phyloP scores from a whole-genome alignment of 2,329 filamentous ascomycete genomes.

The Chaetomiaceae sp. region DNA sequence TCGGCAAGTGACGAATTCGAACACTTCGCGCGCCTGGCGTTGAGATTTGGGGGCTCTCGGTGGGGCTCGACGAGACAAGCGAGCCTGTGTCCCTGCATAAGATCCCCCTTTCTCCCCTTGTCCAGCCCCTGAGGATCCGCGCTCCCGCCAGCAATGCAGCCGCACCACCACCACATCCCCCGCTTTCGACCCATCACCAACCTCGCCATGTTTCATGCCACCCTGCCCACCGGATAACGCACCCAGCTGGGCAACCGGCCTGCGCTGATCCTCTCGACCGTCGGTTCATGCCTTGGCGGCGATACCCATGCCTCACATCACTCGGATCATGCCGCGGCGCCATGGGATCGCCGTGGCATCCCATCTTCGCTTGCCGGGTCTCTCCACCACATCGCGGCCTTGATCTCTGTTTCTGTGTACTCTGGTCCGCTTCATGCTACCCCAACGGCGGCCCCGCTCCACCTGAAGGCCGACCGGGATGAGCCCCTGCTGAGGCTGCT shows the following conservation, averaged over 20 bases:
- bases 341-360: conserved; percentile 7
- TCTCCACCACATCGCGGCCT: conserved; percentile 1
- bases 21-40: background rate
- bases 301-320: conserved; percentile 15
- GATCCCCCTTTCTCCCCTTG: background rate
- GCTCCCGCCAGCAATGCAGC: conserved; percentile 1
- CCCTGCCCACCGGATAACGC: conserved; percentile 6
- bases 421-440: conserved; percentile 1
- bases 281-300: conserved; percentile 3
- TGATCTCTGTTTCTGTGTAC: conserved; percentile 11
- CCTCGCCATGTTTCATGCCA: conserved; percentile 23
- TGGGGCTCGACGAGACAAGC: conserved; percentile 14
- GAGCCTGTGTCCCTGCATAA: conserved; percentile 19
- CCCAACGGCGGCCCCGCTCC: background rate
- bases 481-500: background rate
- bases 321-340: conserved; percentile 2
- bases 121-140: conserved; percentile 5
- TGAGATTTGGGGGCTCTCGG: conserved; percentile 15
- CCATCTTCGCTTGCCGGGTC: background rate
- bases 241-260: background rate
- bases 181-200: conserved; percentile 19
- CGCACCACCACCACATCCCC: conserved; percentile 16
- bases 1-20: background rate
- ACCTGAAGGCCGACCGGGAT: conserved; percentile 1
- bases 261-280: background rate